phyloP scores from a whole-genome alignment of 768 basidiomycete genomes.

The Pisolithus microcarpus region DNA sequence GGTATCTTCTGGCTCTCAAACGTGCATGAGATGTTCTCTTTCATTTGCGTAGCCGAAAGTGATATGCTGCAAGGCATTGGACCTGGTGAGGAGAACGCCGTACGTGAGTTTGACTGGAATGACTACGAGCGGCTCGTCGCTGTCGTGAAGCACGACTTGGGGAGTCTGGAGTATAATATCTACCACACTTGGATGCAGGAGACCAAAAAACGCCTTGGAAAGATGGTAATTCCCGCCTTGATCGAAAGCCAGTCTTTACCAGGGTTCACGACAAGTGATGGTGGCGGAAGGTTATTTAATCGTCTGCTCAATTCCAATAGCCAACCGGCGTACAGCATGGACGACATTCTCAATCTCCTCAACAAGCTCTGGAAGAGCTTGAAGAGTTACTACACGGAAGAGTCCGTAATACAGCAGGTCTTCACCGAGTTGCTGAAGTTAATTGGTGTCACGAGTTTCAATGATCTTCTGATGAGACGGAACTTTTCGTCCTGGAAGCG shows the following conservation, averaged over 20 bases:
- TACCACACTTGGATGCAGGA: constrained; percentile 99
- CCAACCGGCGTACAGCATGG: constrained; percentile 93
- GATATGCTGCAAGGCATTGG: constrained; percentile 98
- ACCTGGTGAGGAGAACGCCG: constrained; percentile 87
- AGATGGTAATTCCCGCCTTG: constrained; percentile 99
- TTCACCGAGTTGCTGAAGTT: constrained; percentile 91
- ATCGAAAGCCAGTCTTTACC: constrained; percentile 97
- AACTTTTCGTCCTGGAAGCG: constrained; percentile 99
- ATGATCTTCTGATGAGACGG: constrained; percentile 94
- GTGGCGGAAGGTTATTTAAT: constrained; percentile 88
- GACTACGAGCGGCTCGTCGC: constrained; percentile 94
- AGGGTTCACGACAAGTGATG: constrained; percentile 94
- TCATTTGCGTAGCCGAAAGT: constrained; percentile 97
- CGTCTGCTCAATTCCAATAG: constrained; percentile 81
- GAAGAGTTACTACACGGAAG: constrained; percentile 98
- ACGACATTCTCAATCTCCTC: constrained; percentile 91
- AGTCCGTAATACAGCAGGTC: constrained; percentile 92
- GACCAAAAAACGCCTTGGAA: constrained; percentile 89
- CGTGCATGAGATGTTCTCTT: constrained; percentile 98
- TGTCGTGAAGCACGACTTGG: constrained; percentile 98
- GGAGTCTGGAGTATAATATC: constrained; percentile 98
- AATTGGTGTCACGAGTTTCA: constrained; percentile 95
- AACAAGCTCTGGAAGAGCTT: constrained; percentile 98
- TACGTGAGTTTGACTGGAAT: constrained; percentile 92
- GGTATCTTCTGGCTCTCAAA: constrained; percentile 99